Conservation (phyloP, 805 yeast genomes). For the Kuraishia molischiana region DNA sequence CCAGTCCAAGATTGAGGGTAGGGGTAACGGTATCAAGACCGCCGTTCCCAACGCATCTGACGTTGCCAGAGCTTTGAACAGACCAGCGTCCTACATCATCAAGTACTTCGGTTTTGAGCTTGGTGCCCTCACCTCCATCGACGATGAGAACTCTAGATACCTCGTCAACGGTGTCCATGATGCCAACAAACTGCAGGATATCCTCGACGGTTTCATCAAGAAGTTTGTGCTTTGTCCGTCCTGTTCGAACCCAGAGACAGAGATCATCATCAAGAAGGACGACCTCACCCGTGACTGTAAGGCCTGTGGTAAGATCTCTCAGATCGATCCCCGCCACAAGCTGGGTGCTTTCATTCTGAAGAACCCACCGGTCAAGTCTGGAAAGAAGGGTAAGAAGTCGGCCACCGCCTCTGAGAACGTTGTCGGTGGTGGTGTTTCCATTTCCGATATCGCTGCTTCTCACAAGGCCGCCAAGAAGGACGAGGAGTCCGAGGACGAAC, state of each 20-base stretch:
- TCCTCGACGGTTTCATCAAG: constrained; percentile 86
- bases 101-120: constrained; percentile 94
- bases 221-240: constrained; percentile 89
- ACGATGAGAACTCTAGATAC: constrained; percentile 76
- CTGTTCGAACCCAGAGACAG: constrained; percentile 97
- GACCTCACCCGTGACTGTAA: constrained; percentile 86
- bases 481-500: constrained; percentile 23
- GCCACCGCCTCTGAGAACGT: constrained; percentile 88
- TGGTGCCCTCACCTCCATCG: constrained; percentile 89
- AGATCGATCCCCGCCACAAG: constrained; percentile 78
- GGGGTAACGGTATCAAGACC: constrained; percentile 98
- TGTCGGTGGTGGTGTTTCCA: constrained; percentile 79
- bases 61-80: constrained; percentile 87
- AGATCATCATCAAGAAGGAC: constrained; percentile 69
- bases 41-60: constrained; percentile 84
- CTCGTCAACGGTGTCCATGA: constrained; percentile 94
- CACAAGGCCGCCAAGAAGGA: constrained; percentile 21
- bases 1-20: constrained; percentile 95
- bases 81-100: constrained; percentile 88
- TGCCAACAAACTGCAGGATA: constrained; percentile 82
- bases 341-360: constrained; percentile 79
- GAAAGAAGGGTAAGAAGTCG: constrained; percentile 59
- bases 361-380: constrained; percentile 63
- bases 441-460: constrained; percentile 63
- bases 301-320: constrained; percentile 91